Conservation (phyloP, 1,284 basidiomycete species). For the Phellinidium pouzarii region DNA sequence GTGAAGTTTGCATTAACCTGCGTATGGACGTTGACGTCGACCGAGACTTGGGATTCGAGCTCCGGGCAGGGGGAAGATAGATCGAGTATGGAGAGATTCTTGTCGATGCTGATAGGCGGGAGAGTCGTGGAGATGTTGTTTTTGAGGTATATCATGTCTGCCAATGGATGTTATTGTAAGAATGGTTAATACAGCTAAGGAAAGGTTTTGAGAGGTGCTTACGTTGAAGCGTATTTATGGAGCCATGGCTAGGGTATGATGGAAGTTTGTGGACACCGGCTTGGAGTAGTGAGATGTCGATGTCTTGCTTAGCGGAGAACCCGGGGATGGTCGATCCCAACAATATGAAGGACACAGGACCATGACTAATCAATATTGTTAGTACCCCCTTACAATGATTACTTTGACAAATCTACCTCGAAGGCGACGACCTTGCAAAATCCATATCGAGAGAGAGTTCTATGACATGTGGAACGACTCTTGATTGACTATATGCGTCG, state of each 20-base stretch:
- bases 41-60: slow-evolving; percentile 17
- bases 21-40: slow-evolving; percentile 31
- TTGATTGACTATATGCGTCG: slow-evolving; percentile 30
- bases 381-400: not conserved
- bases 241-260: not conserved
- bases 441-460: slow-evolving; percentile 38
- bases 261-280: not conserved
- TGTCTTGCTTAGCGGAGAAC: not conserved
- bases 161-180: not conserved
- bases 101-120: slow-evolving; percentile 29
- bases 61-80: slow-evolving; percentile 35
- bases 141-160: slow-evolving; percentile 20
- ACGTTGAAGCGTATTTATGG: not conserved
- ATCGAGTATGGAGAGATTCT: slow-evolving; percentile 36
- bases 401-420: not conserved
- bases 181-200: not conserved
- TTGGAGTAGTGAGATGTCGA: not conserved
- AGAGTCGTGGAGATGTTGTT: slow-evolving; percentile 26
- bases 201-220: not conserved
- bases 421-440: slow-evolving; percentile 22
- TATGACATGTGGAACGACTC: slow-evolving; percentile 32
- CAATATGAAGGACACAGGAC: not conserved
- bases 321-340: slow-evolving; percentile 1
- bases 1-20: slow-evolving; percentile 31
- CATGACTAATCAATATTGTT: not conserved